Evolutionary conservation across 179 eudicot species (phyloP).

Genomic region (Patellifolia procumbens): DNA sequence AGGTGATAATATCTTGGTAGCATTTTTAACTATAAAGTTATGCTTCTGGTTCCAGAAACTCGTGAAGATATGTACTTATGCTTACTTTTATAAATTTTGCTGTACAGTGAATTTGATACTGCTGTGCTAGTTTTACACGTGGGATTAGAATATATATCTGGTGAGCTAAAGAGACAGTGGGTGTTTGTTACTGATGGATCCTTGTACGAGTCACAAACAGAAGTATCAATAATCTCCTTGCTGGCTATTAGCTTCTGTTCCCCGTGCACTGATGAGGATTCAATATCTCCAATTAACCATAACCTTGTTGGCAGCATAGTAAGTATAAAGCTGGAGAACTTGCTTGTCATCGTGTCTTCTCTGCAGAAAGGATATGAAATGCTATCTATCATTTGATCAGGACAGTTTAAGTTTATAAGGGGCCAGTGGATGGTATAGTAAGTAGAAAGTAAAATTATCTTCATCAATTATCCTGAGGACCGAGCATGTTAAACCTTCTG

Average conservation of each 20-base stretch:
- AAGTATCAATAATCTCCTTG: constrained; percentile 43
- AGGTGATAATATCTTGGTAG: constrained; percentile 44
- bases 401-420: constrained; percentile 7
- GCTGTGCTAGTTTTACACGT: constrained; percentile 73
- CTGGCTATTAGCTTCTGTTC: constrained; percentile 80
- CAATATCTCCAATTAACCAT: constrained; percentile 53
- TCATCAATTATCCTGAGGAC: constrained; percentile 9
- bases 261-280: constrained; percentile 49
- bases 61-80: constrained; percentile 3
- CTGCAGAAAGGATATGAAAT: background rate
- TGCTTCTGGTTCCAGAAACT: constrained; percentile 18
- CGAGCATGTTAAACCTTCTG: background rate
- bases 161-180: constrained; percentile 81
- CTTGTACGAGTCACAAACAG: constrained; percentile 31
- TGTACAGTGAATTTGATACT: constrained; percentile 83
- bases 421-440: background rate
- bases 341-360: background rate
- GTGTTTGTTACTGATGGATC: constrained; percentile 91
- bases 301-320: constrained; percentile 79
- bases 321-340: constrained; percentile 36
- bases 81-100: constrained; percentile 19
- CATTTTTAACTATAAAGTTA: constrained; percentile 1
- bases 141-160: constrained; percentile 60
- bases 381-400: background rate
- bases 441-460: background rate